Evolutionary conservation across 352 stramenopile species (phyloP).

Genomic region (Phytopythium helicoides): DNA sequence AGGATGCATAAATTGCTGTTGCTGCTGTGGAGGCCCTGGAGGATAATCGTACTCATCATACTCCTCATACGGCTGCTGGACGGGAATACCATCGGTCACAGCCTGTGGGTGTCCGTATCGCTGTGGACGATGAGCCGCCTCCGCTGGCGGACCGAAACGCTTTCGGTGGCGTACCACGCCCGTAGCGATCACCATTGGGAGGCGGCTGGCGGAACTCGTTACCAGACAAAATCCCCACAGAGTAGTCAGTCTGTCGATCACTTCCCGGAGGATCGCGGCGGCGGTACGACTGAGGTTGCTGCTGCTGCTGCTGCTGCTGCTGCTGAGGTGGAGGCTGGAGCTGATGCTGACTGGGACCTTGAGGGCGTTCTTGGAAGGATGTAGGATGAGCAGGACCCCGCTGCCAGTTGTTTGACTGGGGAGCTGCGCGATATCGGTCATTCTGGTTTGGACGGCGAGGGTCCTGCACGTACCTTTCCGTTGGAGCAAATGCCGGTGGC

Average conservation of each 20-base stretch:
- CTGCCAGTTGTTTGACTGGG: background rate
- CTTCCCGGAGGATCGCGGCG: background rate
- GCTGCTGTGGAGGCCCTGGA: background rate
- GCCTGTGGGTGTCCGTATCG: too few relatives aligned
- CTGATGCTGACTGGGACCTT: too few relatives aligned
- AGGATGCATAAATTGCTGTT: background rate
- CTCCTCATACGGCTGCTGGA: background rate
- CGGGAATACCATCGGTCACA: too few relatives aligned
- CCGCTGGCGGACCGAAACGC: constrained; percentile 2
- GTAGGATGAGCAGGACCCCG: background rate
- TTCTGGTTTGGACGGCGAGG: background rate
- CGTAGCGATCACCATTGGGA: constrained; percentile 18
- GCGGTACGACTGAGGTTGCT: background rate
- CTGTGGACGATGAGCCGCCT: too few relatives aligned
- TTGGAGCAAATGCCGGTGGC: background rate
- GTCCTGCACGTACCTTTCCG: constrained; percentile 2
- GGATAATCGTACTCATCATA: constrained; percentile 3
- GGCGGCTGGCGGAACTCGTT: constrained; percentile 4
- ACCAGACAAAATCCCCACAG: background rate
- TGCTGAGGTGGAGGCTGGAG: background rate
- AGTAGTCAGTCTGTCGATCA: constrained; percentile 1
- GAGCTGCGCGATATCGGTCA: background rate
- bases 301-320: constrained; percentile 1
- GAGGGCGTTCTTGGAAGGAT: background rate
- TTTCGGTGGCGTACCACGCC: constrained; percentile 9